Evolutionary conservation across 1,284 basidiomycete species (phyloP).

Genomic region (Ustilago esculenta): DNA sequence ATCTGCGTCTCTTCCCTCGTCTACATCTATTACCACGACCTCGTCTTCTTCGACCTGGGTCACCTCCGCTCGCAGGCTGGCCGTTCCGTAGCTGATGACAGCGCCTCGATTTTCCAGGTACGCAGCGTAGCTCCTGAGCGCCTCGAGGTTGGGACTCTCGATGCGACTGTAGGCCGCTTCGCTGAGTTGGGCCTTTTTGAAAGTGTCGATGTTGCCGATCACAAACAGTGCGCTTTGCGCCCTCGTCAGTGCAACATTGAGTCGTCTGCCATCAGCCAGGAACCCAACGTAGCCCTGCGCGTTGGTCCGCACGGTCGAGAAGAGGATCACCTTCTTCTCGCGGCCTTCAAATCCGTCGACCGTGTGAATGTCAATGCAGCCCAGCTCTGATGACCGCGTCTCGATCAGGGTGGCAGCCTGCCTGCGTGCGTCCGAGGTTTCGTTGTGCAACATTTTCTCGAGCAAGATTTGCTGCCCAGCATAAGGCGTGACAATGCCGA

Average conservation of each 20-base stretch:
- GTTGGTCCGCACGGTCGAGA: slow-evolving; percentile 84
- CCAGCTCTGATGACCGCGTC: slow-evolving; percentile 47
- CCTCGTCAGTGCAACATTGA: slow-evolving; percentile 96
- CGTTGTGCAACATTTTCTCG: slow-evolving; percentile 52
- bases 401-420: slow-evolving; percentile 12
- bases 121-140: slow-evolving; percentile 30
- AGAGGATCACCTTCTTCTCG: slow-evolving; percentile 93
- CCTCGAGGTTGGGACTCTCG: slow-evolving; percentile 41
- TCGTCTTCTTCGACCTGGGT: slow-evolving; percentile 7
- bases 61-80: slow-evolving; percentile 1
- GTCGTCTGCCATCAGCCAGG: slow-evolving; percentile 89
- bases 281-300: slow-evolving; percentile 81
- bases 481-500: slow-evolving; percentile 65
- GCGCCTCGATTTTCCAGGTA: slow-evolving; percentile 30
- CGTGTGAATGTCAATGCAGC: slow-evolving; percentile 84
- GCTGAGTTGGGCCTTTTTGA: slow-evolving; percentile 67
- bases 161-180: slow-evolving; percentile 45
- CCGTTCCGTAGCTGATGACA: background rate
- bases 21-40: slow-evolving; percentile 12
- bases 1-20: slow-evolving; percentile 10
- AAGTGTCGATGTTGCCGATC: slow-evolving; percentile 81
- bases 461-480: slow-evolving; percentile 58
- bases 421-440: slow-evolving; percentile 23
- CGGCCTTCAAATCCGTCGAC: slow-evolving; percentile 95
- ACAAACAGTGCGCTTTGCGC: slow-evolving; percentile 89